phyloP scores from a whole-genome alignment of 345 rosid genomes.

The Camelina laxa region DNA sequence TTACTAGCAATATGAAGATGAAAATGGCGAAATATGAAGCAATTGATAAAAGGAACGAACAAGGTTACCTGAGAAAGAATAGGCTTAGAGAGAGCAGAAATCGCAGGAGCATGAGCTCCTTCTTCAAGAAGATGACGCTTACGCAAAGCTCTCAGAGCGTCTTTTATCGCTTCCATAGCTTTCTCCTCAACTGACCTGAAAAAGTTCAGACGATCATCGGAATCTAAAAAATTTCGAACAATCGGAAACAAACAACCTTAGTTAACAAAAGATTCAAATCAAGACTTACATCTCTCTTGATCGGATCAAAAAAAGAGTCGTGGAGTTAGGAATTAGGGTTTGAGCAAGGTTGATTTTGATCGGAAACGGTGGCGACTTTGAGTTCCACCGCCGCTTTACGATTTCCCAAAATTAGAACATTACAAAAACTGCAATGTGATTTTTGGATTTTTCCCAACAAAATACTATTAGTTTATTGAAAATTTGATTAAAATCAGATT shows the following conservation, averaged over 20 bases:
- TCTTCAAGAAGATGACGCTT: conserved; percentile 90
- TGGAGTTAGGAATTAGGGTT: conserved; percentile 31
- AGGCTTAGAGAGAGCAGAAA: conserved; percentile 81
- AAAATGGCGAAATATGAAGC: conserved; percentile 14
- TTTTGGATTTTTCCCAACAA: not conserved
- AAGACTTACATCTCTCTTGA: conserved; percentile 23
- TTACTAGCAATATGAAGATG: not conserved
- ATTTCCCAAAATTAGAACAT: not conserved
- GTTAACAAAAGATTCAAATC: not conserved
- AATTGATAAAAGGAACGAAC: conserved; percentile 5
- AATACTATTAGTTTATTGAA: not conserved
- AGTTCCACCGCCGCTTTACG: conserved; percentile 30
- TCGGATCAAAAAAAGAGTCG: conserved; percentile 6
- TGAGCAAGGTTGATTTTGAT: conserved; percentile 20
- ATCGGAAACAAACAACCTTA: not conserved
- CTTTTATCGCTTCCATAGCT: conserved; percentile 72
- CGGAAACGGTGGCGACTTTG: conserved; percentile 31
- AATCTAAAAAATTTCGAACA: conserved; percentile 7
- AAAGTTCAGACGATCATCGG: not conserved
- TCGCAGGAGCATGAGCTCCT: conserved; percentile 90
- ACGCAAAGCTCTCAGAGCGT: conserved; percentile 80
- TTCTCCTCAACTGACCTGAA: conserved; percentile 64
- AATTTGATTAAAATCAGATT: not conserved
- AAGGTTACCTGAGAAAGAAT: conserved; percentile 68
- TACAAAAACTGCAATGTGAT: not conserved